Conservation (phyloP, 352 stramenopile genomes). For the Phytophthora colocasiae region DNA sequence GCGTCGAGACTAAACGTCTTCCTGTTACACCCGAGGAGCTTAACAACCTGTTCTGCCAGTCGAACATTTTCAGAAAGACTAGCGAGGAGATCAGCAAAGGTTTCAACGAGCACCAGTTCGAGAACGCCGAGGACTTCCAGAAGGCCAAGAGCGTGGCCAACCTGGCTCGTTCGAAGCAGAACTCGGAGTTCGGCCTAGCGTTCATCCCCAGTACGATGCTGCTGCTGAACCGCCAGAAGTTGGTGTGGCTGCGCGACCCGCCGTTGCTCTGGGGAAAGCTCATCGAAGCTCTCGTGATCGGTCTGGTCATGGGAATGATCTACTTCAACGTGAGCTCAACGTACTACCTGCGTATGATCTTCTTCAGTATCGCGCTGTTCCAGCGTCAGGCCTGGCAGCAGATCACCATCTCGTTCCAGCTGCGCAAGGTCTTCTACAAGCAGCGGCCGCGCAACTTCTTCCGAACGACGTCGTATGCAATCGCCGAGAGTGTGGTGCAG, state of each 20-base stretch:
- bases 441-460: conserved; percentile 92
- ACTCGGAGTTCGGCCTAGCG: conserved; percentile 59
- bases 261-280: conserved; percentile 76
- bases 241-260: conserved; percentile 66
- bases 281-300: conserved; percentile 73
- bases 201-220: conserved; percentile 55
- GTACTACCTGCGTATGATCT: conserved; percentile 79
- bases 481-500: conserved; percentile 70
- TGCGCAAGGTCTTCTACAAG: conserved; percentile 92
- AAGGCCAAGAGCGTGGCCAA: conserved; percentile 60
- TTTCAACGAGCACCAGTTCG: conserved; percentile 65
- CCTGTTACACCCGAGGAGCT: conserved; percentile 54
- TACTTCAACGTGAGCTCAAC: conserved; percentile 65
- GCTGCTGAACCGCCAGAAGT: conserved; percentile 66
- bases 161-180: conserved; percentile 54
- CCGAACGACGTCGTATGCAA: conserved; percentile 80
- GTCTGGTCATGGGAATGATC: conserved; percentile 81
- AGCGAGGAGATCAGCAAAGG: conserved; percentile 49
- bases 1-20: conserved; percentile 36
- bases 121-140: conserved; percentile 61
- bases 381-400: conserved; percentile 79
- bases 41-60: conserved; percentile 66
- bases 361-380: conserved; percentile 74
- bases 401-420: conserved; percentile 74
- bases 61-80: conserved; percentile 61